These are phyloP conservation scores for Metschnikowia corniflorae DNA, from an alignment of 805 yeast genomes.

Conservation along the genomic window DNA sequence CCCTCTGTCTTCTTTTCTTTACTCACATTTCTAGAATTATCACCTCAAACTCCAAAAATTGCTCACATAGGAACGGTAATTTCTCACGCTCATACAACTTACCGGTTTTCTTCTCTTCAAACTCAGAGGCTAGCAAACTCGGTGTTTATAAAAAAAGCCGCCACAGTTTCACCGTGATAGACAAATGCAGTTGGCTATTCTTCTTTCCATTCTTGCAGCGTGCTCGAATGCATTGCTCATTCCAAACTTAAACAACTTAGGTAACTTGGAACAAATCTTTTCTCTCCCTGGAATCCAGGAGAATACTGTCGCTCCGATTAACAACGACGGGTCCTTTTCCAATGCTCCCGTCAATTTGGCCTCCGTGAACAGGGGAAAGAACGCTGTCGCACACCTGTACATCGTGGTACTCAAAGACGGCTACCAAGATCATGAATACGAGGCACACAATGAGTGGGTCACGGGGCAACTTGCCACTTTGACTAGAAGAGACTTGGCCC, in stretches of 20 bases:
- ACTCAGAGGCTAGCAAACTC: no score
- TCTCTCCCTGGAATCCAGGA: conserved; percentile 3
- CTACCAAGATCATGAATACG: conserved; percentile 6
- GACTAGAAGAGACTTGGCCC: conserved; percentile 23
- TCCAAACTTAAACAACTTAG: conserved; percentile 12
- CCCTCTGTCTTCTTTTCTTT: no score
- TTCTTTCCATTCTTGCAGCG: conserved; percentile 7
- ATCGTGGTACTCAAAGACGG: conserved; percentile 18
- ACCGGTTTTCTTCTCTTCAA: no score
- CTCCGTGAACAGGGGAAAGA: background rate
- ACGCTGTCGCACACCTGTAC: conserved; percentile 13
- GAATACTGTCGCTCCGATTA: background rate
- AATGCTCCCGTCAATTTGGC: background rate
- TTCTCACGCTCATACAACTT: no score
- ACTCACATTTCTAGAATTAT: no score
- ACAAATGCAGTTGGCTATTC: conserved; percentile 7
- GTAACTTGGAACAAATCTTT: conserved; percentile 9
- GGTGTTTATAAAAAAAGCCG: no score
- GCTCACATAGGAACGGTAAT: no score
- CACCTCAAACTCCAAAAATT: no score
- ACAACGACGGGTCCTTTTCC: background rate
- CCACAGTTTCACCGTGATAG: no score
- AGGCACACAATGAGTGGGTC: conserved; percentile 15
- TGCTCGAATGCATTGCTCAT: conserved; percentile 12
- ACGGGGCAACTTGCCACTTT: conserved; percentile 3